Percentiles rank a stretch among this genome's conserved stretches.
These are phyloP conservation scores for Podospora bellae-mahoneyi DNA, from an alignment of 495 filamentous ascomycete genomes.

Conservation along the genomic window DNA sequence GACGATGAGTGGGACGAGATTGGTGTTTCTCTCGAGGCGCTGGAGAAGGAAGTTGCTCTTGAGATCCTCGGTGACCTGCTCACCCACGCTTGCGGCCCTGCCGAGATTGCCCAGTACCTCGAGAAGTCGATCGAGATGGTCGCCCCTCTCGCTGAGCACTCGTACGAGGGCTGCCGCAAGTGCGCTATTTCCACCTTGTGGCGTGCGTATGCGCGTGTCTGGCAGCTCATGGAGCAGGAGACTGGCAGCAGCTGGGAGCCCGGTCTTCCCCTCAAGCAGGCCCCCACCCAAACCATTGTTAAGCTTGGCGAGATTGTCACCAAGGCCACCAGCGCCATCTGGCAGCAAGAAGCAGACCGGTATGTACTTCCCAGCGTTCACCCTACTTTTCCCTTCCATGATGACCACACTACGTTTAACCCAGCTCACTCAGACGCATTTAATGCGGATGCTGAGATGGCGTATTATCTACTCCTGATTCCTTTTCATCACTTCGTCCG, in stretches of 20 bases:
- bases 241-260: conserved; percentile 80
- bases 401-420: conserved; percentile 91
- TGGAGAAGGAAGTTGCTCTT: conserved; percentile 96
- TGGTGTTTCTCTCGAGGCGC: conserved; percentile 75
- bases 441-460: conserved; percentile 84
- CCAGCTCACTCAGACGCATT: conserved; percentile 98
- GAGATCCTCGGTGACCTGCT: conserved; percentile 93
- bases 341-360: conserved; percentile 90
- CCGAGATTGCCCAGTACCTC: conserved; percentile 70
- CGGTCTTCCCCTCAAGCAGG: conserved; percentile 76
- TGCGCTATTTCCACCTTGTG: conserved; percentile 85
- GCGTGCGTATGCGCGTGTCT: conserved; percentile 89
- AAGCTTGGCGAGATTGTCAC: conserved; percentile 87
- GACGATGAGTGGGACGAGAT: conserved; percentile 83
- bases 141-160: conserved; percentile 75
- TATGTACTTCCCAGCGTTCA: conserved; percentile 49
- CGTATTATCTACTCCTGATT: conserved; percentile 52
- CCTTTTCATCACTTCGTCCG: conserved; percentile 20
- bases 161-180: conserved; percentile 91
- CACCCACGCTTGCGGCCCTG: conserved; percentile 71
- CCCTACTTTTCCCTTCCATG: conserved; percentile 50
- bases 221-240: conserved; percentile 76
- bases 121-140: conserved; percentile 84
- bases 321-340: conserved; percentile 76
- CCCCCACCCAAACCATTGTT: conserved; percentile 69